Evolutionary conservation across 306 rosid genomes (phyloP).

Genomic region (Malus asiatica): DNA sequence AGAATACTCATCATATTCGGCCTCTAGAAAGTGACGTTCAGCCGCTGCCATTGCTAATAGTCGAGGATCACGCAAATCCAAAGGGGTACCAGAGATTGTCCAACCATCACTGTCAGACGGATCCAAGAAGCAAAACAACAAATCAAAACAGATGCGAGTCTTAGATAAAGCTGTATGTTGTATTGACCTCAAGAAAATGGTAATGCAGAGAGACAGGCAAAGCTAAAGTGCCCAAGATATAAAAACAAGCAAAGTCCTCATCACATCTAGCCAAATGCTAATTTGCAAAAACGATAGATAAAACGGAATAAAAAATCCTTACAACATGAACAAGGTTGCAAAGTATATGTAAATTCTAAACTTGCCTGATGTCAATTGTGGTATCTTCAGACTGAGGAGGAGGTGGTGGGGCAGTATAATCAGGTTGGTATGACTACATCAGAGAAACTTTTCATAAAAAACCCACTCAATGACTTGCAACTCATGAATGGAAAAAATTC

Average conservation of each 20-base stretch:
- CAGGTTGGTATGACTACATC: constrained; percentile 37
- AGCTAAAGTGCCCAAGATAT: neutral
- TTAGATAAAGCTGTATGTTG: neutral
- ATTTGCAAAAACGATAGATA: neutral
- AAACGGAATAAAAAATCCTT: neutral
- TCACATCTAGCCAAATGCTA: neutral
- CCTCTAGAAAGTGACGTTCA: constrained; percentile 46
- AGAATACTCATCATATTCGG: constrained; percentile 45
- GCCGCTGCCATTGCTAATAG: constrained; percentile 53
- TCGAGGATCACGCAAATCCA: constrained; percentile 48
- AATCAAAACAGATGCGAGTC: neutral
- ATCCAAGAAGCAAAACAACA: constrained; percentile 11
- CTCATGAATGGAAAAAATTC: neutral
- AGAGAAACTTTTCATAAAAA: neutral
- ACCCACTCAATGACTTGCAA: neutral
- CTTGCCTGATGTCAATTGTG: constrained; percentile 45
- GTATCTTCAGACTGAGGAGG: constrained; percentile 36
- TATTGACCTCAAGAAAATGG: neutral
- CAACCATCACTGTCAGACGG: constrained; percentile 36
- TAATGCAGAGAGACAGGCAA: neutral
- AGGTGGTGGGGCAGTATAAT: constrained; percentile 38
- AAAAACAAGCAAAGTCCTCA: neutral
- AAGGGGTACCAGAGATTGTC: constrained; percentile 41
- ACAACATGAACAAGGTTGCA: neutral
- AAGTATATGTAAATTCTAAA: neutral